Evolutionary conservation across 768 basidiomycete genomes (phyloP).

Genomic region (Boletus tylopilopsis): DNA sequence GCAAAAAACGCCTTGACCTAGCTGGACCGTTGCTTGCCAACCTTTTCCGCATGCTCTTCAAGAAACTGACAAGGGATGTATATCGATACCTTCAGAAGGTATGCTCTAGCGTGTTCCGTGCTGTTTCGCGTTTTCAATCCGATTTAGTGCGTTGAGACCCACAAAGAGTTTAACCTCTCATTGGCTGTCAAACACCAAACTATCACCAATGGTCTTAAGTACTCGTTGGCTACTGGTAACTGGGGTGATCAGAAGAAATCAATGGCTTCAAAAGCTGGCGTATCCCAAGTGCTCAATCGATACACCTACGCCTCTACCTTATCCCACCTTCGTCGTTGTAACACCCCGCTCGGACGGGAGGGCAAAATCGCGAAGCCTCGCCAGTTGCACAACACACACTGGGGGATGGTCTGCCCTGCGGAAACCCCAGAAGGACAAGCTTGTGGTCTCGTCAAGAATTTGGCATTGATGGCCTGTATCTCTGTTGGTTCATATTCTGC

Average conservation of each 20-base stretch:
- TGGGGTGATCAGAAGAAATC: constrained; percentile 99
- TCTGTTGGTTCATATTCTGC: constrained; percentile 96
- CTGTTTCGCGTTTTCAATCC: not conserved
- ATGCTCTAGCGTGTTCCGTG: constrained; percentile 5
- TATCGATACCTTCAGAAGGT: constrained; percentile 98
- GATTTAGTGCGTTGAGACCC: constrained; percentile 87
- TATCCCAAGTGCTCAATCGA: constrained; percentile 96
- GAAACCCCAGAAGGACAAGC: constrained; percentile 99
- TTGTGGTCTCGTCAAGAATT: constrained; percentile 97
- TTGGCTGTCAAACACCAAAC: constrained; percentile 94
- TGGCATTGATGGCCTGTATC: constrained; percentile 96
- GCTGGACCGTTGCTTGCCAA: constrained; percentile 96
- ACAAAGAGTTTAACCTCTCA: constrained; percentile 90
- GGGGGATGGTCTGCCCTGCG: constrained; percentile 99
- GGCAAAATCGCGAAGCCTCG: constrained; percentile 99
- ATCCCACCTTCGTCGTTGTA: constrained; percentile 96
- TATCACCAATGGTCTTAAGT: constrained; percentile 97
- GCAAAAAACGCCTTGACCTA: constrained; percentile 94
- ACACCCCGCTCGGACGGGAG: constrained; percentile 96
- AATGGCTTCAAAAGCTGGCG: constrained; percentile 96
- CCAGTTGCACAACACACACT: constrained; percentile 98
- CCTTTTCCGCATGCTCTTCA: constrained; percentile 95
- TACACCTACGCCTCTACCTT: constrained; percentile 99
- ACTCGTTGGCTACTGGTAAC: constrained; percentile 97
- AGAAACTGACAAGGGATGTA: constrained; percentile 94